These are phyloP conservation scores for Arthrobotrys iridis DNA, from an alignment of 2,329 filamentous ascomycete species.

Conservation along the genomic window DNA sequence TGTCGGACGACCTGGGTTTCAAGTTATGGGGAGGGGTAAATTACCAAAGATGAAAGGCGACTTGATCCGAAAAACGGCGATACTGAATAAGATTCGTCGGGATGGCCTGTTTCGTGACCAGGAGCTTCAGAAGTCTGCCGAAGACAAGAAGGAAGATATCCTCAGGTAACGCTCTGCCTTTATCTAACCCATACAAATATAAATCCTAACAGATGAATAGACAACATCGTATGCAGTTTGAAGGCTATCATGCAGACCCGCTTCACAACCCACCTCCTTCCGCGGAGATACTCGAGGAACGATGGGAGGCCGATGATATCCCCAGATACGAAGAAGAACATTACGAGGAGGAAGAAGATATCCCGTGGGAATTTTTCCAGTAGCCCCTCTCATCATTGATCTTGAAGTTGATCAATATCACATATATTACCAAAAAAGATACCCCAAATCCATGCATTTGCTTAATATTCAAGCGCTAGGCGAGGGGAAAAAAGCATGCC, in stretches of 20 bases:
- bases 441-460: conserved; percentile 50
- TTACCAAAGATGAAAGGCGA: conserved; percentile 60
- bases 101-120: conserved; percentile 55
- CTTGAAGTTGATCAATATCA: background rate
- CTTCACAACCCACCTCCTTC: conserved; percentile 52
- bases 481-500: conserved; percentile 15
- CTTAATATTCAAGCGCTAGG: conserved; percentile 23
- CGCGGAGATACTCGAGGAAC: conserved; percentile 51
- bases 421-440: conserved; percentile 24
- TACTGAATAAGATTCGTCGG: conserved; percentile 67
- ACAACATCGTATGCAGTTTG: conserved; percentile 52
- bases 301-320: conserved; percentile 52
- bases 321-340: conserved; percentile 52
- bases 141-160: conserved; percentile 52
- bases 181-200: background rate
- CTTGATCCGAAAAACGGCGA: conserved; percentile 71
- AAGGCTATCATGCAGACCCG: conserved; percentile 46
- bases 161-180: conserved; percentile 22
- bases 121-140: conserved; percentile 43
- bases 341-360: conserved; percentile 43
- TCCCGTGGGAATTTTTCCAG: conserved; percentile 52
- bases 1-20: conserved; percentile 36
- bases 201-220: conserved; percentile 30
- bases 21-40: conserved; percentile 44
- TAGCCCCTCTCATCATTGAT: background rate